phyloP scores from a whole-genome alignment of 768 basidiomycete species.

The Leucosporidium creatinivorum region DNA sequence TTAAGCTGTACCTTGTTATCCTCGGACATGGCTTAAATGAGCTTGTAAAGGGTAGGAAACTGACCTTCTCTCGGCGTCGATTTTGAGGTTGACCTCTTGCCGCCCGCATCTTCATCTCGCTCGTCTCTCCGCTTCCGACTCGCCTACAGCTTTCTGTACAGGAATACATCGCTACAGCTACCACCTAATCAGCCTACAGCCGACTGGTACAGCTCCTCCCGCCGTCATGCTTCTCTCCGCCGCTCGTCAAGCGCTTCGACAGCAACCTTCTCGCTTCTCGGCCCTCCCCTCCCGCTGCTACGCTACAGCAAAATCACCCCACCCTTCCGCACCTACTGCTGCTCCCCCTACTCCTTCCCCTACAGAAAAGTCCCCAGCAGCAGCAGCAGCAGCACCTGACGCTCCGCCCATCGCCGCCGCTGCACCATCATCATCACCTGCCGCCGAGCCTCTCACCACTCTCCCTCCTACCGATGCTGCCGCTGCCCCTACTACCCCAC shows the following conservation, averaged over 20 bases:
- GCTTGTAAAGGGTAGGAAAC: no score
- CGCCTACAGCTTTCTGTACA: no score
- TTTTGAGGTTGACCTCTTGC: no score
- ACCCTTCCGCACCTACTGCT: not conserved
- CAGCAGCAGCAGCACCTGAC: not conserved
- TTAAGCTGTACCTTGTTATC: slow-evolving; percentile 63
- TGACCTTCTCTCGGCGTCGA: no score
- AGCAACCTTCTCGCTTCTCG: not conserved
- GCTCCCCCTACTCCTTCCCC: no score
- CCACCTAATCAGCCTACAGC: no score
- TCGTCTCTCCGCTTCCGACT: no score
- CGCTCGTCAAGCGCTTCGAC: not conserved
- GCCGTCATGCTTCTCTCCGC: slow-evolving; percentile 37
- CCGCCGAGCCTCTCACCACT: not conserved
- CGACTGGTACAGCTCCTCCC: not conserved
- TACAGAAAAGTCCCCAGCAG: no score
- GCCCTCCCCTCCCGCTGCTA: not conserved
- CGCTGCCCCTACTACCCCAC: slow-evolving; percentile 1
- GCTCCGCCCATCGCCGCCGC: slow-evolving; percentile 5
- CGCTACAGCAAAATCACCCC: not conserved
- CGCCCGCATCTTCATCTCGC: no score
- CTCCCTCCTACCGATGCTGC: slow-evolving; percentile 6
- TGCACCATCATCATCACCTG: not conserved
- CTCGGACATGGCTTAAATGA: slow-evolving; percentile 44
- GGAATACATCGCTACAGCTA: no score